Conservation (phyloP, 441 rosid species). For the Theobroma grandiflorum region DNA sequence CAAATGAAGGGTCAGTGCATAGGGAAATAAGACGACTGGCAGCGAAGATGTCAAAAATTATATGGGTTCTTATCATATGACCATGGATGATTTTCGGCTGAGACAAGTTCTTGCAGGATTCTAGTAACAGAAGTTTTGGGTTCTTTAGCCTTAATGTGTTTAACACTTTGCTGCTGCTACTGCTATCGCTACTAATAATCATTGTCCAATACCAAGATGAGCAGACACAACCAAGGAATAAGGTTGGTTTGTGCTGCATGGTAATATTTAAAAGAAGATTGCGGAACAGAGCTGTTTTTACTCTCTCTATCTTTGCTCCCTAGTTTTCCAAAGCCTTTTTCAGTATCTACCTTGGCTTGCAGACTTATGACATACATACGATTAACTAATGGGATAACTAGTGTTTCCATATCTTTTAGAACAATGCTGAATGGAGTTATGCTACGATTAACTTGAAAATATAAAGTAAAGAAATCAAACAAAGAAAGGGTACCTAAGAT, state of each 20-base stretch:
- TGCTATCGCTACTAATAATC: conserved; percentile 24
- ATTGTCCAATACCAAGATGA: conserved; percentile 18
- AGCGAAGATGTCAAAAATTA: conserved; percentile 57
- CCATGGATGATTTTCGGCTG: conserved; percentile 71
- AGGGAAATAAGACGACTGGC: conserved; percentile 64
- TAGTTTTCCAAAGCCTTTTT: no score
- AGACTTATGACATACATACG: no score
- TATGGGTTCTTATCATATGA: conserved; percentile 61
- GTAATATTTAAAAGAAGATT: neutral
- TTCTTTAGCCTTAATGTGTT: conserved; percentile 56
- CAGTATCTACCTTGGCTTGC: no score
- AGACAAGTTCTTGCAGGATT: conserved; percentile 55
- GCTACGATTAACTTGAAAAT: no score
- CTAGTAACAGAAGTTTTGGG: conserved; percentile 60
- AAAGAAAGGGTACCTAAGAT: no score
- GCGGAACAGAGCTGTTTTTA: neutral
- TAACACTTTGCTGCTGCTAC: conserved; percentile 43
- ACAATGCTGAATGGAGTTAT: no score
- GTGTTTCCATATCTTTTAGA: no score
- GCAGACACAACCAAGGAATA: neutral
- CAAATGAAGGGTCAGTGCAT: conserved; percentile 32
- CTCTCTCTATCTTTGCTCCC: no score
- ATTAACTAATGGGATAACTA: no score
- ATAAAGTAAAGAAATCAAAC: no score
- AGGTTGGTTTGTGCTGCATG: neutral